Conservation (phyloP, 345 rosid species). For the Syzygium aromaticum region DNA sequence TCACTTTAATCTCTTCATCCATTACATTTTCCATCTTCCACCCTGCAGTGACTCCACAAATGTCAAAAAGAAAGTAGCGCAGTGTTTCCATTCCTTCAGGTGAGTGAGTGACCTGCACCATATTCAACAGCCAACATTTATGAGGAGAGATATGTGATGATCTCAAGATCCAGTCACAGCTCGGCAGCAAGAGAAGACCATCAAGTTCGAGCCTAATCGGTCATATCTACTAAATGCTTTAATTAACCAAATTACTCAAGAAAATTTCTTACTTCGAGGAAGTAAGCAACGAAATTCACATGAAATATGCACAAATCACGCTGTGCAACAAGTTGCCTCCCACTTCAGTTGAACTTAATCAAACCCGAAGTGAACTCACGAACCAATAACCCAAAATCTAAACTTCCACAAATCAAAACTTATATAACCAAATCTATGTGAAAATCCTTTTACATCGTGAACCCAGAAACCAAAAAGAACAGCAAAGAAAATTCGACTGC, state of each 20-base stretch:
- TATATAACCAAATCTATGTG: neutral
- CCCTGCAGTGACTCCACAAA: slow-evolving; percentile 64
- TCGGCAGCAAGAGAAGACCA: neutral
- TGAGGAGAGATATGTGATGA: neutral
- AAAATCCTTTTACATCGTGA: neutral
- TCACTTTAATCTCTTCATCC: slow-evolving; percentile 83
- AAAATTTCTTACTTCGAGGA: neutral
- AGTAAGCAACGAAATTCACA: neutral
- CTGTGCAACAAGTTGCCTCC: neutral
- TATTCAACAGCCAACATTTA: slow-evolving; percentile 1
- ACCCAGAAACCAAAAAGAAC: neutral
- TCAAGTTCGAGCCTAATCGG: neutral
- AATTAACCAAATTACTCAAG: neutral
- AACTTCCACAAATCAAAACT: neutral
- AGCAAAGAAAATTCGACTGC: neutral
- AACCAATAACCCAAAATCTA: neutral
- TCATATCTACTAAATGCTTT: neutral
- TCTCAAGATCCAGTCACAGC: neutral
- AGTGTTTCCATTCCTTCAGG: slow-evolving; percentile 93
- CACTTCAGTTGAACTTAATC: neutral
- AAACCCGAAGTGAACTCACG: neutral
- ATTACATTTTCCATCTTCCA: slow-evolving; percentile 92
- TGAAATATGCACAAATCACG: neutral
- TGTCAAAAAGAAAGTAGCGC: slow-evolving; percentile 56
- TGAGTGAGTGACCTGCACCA: slow-evolving; percentile 79